Base-by-base conservation (phyloP, 2,329 filamentous ascomycete species). In the Zarea fungicola region DNA sequence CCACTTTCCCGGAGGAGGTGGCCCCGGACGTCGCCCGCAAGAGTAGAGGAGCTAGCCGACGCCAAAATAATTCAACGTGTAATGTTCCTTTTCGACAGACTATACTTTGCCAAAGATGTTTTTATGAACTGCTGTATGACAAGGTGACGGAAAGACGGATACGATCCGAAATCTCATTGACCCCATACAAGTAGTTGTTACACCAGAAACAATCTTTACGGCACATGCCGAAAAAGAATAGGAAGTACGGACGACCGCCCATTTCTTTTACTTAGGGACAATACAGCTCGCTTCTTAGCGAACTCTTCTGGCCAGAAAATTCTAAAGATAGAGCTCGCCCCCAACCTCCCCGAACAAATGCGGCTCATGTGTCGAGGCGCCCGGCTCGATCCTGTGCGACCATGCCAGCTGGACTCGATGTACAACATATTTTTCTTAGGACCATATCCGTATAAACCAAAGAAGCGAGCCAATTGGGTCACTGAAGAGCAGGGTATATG, bases 251-350 rank as follows among this genome's bases (percentile, higher is more conserved):
- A n/a, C n/a, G n/a, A n/a, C n/a, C n/a, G n/a, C n/a, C n/a, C n/a
- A n/a, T n/a, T n/a, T n/a, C n/a, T 29, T 29, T 14, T 29, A 29
- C 14, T 16, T n/a, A 31, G 32, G 4, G 14, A 6, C 40, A n/a
- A 23, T 6, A 5, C 18, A 18, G 3, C 19, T 49, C 46, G 46
- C 46, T 49, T 42, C 29, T 42, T 42, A 49, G 46, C 46, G 46
- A 49, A 25, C 16, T 32, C 3, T 14, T 11, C 11, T 13, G 14
- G 10, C 8, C 23, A 5, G 7, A 3, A 31, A 29, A 8, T 32
- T 47, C 28, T 31, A 36, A 42, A 42, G 32, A 42, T 42, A 37
- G 45, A 35, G 36, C 5, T 5, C 10, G 25, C 25, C 18, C 19
- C 23, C 23, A 16, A n/a, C n/a, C 22, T 16, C n/a, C 18, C 29